Percentiles rank a stretch among this genome's conserved stretches.
Evolutionary conservation across 2,329 filamentous ascomycete species (phyloP).

Genomic region (Ophiobolus disseminans): DNA sequence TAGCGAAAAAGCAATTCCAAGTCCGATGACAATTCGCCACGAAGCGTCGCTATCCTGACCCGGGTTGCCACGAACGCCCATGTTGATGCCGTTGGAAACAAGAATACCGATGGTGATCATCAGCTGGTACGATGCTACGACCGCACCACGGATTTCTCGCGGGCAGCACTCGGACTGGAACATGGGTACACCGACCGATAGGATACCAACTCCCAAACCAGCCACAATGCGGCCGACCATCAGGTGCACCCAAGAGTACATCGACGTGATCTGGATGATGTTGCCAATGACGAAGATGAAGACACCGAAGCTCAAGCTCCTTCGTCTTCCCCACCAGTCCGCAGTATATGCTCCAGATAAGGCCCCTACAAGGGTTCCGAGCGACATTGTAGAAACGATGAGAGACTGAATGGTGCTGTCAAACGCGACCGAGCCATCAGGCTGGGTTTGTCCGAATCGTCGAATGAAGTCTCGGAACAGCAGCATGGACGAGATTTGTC

Average conservation of each 20-base stretch:
- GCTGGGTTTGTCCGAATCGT: conserved; percentile 61
- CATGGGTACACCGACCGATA: conserved; percentile 68
- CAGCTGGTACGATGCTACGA: conserved; percentile 61
- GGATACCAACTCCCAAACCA: conserved; percentile 53
- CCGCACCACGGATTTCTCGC: conserved; percentile 67
- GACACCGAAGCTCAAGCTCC: conserved; percentile 59
- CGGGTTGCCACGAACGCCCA: conserved; percentile 52
- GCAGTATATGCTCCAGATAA: conserved; percentile 57
- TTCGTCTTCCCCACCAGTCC: conserved; percentile 59
- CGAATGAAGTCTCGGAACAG: conserved; percentile 59
- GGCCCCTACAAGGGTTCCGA: conserved; percentile 53
- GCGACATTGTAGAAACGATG: conserved; percentile 42
- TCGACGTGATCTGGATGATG: conserved; percentile 53
- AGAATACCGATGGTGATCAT: conserved; percentile 55
- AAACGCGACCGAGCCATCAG: conserved; percentile 49
- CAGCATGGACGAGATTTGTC: conserved; percentile 50
- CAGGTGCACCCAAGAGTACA: conserved; percentile 52
- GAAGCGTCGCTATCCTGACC: conserved; percentile 46
- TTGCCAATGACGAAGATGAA: conserved; percentile 52
- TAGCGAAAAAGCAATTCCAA: conserved; percentile 42
- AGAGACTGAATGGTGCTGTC: conserved; percentile 56
- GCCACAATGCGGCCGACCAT: conserved; percentile 57
- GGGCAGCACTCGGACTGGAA: conserved; percentile 71
- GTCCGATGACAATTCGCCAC: conserved; percentile 45
- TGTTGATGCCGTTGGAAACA: conserved; percentile 42